A percentile compares a stretch with the other conserved stretches of the same genome.
phyloP scores from a whole-genome alignment of 306 rosid species.

The Calophaca sinica region DNA sequence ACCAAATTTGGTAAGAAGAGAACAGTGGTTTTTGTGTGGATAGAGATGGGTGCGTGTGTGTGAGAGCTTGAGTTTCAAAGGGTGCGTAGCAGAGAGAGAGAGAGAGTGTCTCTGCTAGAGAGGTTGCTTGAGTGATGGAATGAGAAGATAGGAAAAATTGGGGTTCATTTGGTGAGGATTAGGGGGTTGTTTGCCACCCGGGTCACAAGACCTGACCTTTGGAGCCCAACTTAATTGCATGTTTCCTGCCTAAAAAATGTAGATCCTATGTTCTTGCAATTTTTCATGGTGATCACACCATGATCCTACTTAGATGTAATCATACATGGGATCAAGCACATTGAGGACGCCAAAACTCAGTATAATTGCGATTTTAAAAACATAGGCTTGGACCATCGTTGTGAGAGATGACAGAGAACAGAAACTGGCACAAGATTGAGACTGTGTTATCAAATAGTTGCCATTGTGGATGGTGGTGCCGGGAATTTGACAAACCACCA shows the following conservation, averaged over 20 bases:
- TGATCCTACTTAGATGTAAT: conserved; percentile 11
- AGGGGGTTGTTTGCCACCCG: neutral
- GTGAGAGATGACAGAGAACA: conserved; percentile 1
- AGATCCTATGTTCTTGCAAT: neutral
- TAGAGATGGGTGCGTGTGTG: neutral
- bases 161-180: conserved; percentile 15
- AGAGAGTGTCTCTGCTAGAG: conserved; percentile 5
- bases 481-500: no score
- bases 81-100: neutral
- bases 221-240: neutral
- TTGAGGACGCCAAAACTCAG: conserved; percentile 3
- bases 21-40: neutral
- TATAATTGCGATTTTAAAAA: neutral
- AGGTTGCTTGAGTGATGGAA: neutral
- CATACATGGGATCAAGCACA: neutral
- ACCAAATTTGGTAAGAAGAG: neutral
- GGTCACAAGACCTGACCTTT: no score
- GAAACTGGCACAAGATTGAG: neutral
- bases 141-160: neutral
- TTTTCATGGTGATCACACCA: neutral
- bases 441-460: no score
- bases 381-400: neutral
- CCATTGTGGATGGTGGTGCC: no score
- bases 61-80: conserved; percentile 11
- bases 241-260: neutral